These are phyloP conservation scores for Candida pseudofarinosa DNA, from an alignment of 805 yeast species.

Conservation along the genomic window DNA sequence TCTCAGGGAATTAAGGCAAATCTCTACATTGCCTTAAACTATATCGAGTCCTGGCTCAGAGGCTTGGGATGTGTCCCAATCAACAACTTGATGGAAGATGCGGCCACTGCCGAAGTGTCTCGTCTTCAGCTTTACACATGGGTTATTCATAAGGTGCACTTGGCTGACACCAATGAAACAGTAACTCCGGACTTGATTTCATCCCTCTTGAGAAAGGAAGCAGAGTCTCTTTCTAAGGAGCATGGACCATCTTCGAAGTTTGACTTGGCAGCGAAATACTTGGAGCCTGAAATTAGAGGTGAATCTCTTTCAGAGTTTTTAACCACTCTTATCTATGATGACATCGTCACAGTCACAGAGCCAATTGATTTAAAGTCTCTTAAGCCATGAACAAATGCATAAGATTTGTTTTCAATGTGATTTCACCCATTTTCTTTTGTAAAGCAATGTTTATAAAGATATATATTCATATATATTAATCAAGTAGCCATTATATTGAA, in stretches of 20 bases:
- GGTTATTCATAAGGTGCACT: constrained; percentile 14
- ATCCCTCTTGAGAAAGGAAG: constrained; percentile 12
- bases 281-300: constrained; percentile 16
- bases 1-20: constrained; percentile 15
- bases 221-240: constrained; percentile 6
- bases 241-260: constrained; percentile 10
- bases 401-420: background rate
- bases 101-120: constrained; percentile 22
- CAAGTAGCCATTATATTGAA: too few relatives aligned
- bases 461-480: too few relatives aligned
- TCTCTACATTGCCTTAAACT: constrained; percentile 17
- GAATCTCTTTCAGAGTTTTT: constrained; percentile 15
- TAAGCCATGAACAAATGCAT: constrained; percentile 2
- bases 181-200: constrained; percentile 13
- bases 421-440: too few relatives aligned
- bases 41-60: constrained; percentile 19
- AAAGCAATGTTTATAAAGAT: too few relatives aligned
- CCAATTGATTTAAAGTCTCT: constrained; percentile 10
- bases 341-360: constrained; percentile 10
- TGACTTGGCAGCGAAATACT: constrained; percentile 13
- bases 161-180: constrained; percentile 9
- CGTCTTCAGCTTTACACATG: constrained; percentile 17
- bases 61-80: constrained; percentile 21
- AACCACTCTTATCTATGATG: constrained; percentile 19
- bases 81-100: constrained; percentile 20